Evolutionary conservation across 768 basidiomycete species (phyloP), one percentile per base, ranked within the genome.

Genomic region (Gloeopeniophorella convolvens): DNA sequence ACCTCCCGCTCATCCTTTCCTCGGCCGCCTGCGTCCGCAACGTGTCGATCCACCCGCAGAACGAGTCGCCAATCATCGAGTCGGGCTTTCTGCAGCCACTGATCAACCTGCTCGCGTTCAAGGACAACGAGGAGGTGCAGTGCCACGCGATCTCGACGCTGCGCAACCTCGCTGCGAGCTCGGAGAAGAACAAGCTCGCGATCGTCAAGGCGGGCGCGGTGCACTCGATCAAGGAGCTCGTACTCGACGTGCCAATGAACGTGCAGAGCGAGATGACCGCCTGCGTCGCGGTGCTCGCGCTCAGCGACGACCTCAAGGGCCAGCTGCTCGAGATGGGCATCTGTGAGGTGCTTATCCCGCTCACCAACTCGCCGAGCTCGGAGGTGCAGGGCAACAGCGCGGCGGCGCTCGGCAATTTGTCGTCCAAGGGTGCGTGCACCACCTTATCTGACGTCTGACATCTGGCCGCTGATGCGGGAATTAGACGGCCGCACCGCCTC

Each of bases 221-320:
- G 3, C 89, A 92, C 63, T 84, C 89, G 36, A 99, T 99, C 70
- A 96, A 96, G 70, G 92, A 97, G 62, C 74, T 99, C 15, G 93
- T 99, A 2, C 72, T 99, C 11, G 87, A 87, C 61, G 95, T 97
- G 1, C 93, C 96, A 3, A 82, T 96, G 72, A 88, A 87, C 55
- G 96, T 99, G 10, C 96, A 99, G 70, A 95, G 92, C 62, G 96
- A 98, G 70, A 99, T 99, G 96, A 99, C 96, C 35, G 96, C 96
- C 5, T 98, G 95, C 60, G 87, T 97, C 36, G 96, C 96, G 15
- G 96, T 98, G 12, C 70, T 99, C 55, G 96, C 95, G 5, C 66
- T 99, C 59, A 95, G 91, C 60, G 95, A 99, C 65, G 95, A 99
- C 58, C 73, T 99, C 61, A 99, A 99, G 71, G 89, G 91, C 1